A percentile compares a stretch with the other conserved stretches of the same genome.
These are phyloP conservation scores for Cavenderia fasciculata DNA, from an alignment of 78 protist species.

Conservation along the genomic window DNA sequence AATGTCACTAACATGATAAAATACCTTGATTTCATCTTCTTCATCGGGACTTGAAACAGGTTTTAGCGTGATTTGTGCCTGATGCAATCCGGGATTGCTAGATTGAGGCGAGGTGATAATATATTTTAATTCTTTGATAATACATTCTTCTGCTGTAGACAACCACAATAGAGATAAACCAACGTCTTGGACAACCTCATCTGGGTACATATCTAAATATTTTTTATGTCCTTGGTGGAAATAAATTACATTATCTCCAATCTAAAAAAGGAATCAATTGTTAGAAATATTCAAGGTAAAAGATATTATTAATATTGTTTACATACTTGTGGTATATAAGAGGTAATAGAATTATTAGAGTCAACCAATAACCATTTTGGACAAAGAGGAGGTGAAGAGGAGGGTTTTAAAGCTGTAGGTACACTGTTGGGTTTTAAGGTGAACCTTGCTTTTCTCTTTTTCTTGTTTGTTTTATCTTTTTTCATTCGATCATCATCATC, in stretches of 20 bases:
- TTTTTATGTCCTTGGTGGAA: slow-evolving; percentile 66
- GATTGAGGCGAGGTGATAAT: slow-evolving; percentile 26
- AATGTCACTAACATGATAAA: slow-evolving; percentile 63
- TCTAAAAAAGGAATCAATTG: background rate
- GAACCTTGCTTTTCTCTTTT: slow-evolving; percentile 16
- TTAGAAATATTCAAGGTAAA: background rate
- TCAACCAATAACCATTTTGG: slow-evolving; percentile 58
- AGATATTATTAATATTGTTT: no score
- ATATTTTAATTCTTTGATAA: slow-evolving; percentile 17
- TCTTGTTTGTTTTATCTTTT: background rate
- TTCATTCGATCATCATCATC: background rate
- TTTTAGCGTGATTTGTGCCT: background rate
- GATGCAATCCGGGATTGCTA: background rate
- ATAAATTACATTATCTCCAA: slow-evolving; percentile 56
- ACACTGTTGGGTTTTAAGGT: background rate
- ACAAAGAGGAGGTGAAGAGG: no score
- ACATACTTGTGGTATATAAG: slow-evolving; percentile 63
- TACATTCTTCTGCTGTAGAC: slow-evolving; percentile 9
- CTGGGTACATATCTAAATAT: slow-evolving; percentile 50
- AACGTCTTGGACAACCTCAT: background rate
- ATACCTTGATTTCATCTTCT: background rate
- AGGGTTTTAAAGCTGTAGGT: no score
- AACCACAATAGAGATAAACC: background rate
- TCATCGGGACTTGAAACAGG: background rate
- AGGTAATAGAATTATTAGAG: background rate